phyloP scores from a whole-genome alignment of 148 eudicot genomes.

The Heliamphora exappendiculata region DNA sequence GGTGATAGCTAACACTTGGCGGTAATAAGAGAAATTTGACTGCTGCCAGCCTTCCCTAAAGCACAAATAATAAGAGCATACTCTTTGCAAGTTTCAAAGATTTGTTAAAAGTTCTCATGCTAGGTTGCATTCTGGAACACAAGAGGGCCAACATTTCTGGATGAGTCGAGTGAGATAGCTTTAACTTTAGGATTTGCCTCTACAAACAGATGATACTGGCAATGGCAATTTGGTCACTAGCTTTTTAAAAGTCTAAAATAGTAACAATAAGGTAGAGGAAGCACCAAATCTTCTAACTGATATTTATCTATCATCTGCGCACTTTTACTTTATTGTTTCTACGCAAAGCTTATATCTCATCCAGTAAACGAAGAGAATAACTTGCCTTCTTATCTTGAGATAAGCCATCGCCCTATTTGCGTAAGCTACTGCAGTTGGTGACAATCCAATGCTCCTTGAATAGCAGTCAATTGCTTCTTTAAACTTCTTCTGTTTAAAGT shows the following conservation, averaged over 20 bases:
- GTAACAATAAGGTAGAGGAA: not conserved
- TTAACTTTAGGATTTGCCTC: not conserved
- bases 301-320: not conserved
- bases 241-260: not conserved
- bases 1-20: not conserved
- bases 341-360: not conserved
- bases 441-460: slow-evolving; percentile 86
- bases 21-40: not conserved
- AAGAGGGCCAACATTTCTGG: not conserved
- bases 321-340: not conserved
- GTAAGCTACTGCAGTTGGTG: slow-evolving; percentile 90
- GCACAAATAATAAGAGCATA: not conserved
- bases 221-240: not conserved
- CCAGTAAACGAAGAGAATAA: slow-evolving; percentile 7
- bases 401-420: slow-evolving; percentile 99
- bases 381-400: slow-evolving; percentile 72
- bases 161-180: not conserved
- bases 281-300: not conserved
- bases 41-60: not conserved
- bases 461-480: slow-evolving; percentile 93
- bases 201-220: not conserved
- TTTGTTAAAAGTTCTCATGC: not conserved
- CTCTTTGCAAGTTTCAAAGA: not conserved
- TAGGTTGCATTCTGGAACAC: not conserved
- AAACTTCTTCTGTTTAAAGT: slow-evolving; percentile 81